Evolutionary conservation across 371 early-diverging fungal species (phyloP).

Genomic region (Mortierella sp.): DNA sequence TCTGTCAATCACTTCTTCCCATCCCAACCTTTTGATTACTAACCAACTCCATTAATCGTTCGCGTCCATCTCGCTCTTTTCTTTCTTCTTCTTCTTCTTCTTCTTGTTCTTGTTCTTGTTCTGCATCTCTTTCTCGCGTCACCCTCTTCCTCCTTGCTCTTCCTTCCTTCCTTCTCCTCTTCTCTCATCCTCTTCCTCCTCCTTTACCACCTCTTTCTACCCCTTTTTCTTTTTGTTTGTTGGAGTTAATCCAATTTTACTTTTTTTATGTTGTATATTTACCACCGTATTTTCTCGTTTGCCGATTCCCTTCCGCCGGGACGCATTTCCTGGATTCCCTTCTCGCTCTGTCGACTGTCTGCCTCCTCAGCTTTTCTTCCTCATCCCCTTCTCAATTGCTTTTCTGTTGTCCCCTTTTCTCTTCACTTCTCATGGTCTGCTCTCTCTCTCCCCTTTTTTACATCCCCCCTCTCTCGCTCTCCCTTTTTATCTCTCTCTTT

Average conservation of each 20-base stretch:
- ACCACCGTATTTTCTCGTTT: too few species aligned
- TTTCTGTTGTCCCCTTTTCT: background rate
- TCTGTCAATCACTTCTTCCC: too few species aligned
- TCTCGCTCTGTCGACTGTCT: background rate
- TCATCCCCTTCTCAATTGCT: background rate
- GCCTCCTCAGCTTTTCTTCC: background rate
- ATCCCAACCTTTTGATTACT: too few species aligned
- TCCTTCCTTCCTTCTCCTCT: too few species aligned
- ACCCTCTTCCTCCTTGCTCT: background rate
- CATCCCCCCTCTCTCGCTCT: background rate
- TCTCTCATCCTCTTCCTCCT: background rate
- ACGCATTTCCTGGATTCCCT: background rate
- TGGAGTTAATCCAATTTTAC: background rate
- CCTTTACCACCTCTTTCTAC: background rate
- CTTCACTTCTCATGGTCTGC: conserved; percentile 9
- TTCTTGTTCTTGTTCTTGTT: background rate
- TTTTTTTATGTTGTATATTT: background rate
- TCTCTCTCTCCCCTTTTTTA: background rate
- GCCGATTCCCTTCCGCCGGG: background rate
- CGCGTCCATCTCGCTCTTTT: background rate
- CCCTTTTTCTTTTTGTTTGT: background rate
- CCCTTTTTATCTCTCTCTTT: background rate
- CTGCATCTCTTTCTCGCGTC: background rate
- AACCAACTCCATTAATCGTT: background rate
- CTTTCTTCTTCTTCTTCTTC: background rate